Evolutionary conservation across 129 eudicot species (phyloP).

Genomic region (Scalesia atractyloides): DNA sequence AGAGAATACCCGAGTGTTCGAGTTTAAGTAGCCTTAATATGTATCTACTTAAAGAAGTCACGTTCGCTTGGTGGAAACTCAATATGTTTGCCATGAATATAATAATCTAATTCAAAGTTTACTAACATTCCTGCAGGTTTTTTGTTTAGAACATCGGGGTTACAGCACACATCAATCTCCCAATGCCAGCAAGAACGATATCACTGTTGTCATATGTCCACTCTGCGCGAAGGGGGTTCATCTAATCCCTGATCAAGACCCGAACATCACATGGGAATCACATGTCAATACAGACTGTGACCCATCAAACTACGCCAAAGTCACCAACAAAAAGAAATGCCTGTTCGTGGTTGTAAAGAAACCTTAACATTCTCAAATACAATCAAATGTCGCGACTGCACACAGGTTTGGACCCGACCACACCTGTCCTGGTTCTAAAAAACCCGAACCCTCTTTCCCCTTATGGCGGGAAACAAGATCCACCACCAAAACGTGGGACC

Average conservation of each 20-base stretch:
- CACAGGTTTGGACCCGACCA: conserved; percentile 95
- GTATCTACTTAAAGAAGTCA: neutral
- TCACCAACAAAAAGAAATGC: conserved; percentile 80
- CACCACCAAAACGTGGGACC: conserved; percentile 41
- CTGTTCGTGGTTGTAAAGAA: conserved; percentile 76
- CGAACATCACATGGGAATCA: conserved; percentile 93
- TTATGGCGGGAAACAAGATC: conserved; percentile 55
- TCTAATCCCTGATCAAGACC: conserved; percentile 77
- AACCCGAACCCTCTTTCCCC: conserved; percentile 68
- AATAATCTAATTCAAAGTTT: neutral
- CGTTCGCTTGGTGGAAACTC: neutral
- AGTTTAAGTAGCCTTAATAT: neutral
- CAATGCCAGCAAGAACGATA: conserved; percentile 67
- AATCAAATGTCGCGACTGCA: conserved; percentile 77
- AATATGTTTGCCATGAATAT: neutral
- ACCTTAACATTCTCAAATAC: conserved; percentile 79
- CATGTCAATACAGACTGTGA: conserved; percentile 90
- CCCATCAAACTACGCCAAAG: conserved; percentile 89
- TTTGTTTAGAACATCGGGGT: conserved; percentile 88
- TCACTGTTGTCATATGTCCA: conserved; percentile 88
- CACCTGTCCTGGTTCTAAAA: conserved; percentile 82
- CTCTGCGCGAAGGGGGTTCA: conserved; percentile 96
- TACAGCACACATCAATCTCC: conserved; percentile 72
- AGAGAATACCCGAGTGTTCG: neutral
- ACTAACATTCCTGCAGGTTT: conserved; percentile 51